Evolutionary conservation across 1,139 yeast species (phyloP), one percentile per base, ranked within the genome.

Genomic region (Debaryomycetaceae sp.): DNA sequence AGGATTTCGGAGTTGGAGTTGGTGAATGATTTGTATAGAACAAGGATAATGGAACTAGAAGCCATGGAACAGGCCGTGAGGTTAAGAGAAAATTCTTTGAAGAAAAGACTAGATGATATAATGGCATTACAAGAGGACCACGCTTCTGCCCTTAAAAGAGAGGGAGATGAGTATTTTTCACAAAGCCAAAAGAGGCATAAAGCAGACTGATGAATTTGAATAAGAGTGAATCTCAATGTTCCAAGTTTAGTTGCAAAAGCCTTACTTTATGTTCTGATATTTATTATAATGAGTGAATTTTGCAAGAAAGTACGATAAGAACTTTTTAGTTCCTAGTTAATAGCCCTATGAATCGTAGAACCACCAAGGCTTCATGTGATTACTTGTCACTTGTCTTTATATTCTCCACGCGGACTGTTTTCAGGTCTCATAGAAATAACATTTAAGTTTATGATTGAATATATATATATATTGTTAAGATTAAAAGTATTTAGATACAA

Each of bases 1-100:
- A 71, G 95, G 43, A 87, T 89, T 17, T 79, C 87, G n/a, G 98
- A 91, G 58, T 72, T 91, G 43, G 97, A 91, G 59, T 70, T 91
- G 35, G 95, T 91, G 31, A 89, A 88, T 54, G 97, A 89, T 56
- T 69, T 91, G 46, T 86, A 87, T 66, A 76, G 87, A 49, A 79
- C 92, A 4, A 77, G 95, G 50, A 87, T 91, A 38, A 70, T 77
- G 63, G 96, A 91, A 56, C 70, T 91, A 46, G 96, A 91, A 59
- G 79, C 79, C 19, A 67, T 77, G 67, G 92, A 85, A 53, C 72
- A 70, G 38, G 82, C 81, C 17, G 73, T 79, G 1, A 69, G 80
- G 47, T 63, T 73, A 43, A 64, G 83, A 44, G 82, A 77, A 52
- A 58, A 53, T 26, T 65, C 78, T 17, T 67, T 76, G 67, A 66